Conservation (phyloP, 1,284 basidiomycete genomes). For the Termitomyces sp. region DNA sequence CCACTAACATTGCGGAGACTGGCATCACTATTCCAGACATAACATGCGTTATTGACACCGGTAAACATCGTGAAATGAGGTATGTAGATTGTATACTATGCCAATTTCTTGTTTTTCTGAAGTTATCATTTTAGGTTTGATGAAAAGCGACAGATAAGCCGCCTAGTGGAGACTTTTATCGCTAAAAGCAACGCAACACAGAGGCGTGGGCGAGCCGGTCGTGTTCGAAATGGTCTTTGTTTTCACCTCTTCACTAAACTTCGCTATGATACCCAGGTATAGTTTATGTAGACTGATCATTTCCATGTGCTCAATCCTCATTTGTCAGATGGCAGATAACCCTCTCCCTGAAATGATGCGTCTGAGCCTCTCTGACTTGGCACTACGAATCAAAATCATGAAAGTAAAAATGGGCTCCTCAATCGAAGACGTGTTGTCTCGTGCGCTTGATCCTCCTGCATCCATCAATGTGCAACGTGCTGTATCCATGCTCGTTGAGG, state of each 20-base stretch:
- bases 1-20: constrained; percentile 84
- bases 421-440: constrained; percentile 87
- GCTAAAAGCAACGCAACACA: constrained; percentile 94
- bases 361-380: constrained; percentile 90
- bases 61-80: constrained; percentile 93
- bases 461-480: constrained; percentile 89
- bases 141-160: constrained; percentile 95
- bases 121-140: constrained; percentile 65
- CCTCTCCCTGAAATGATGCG: constrained; percentile 96
- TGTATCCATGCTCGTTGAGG: constrained; percentile 87
- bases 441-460: constrained; percentile 88
- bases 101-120: neutral
- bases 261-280: constrained; percentile 73
- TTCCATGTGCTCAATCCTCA: constrained; percentile 11
- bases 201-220: constrained; percentile 85
- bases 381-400: constrained; percentile 96
- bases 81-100: constrained; percentile 26
- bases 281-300: constrained; percentile 27
- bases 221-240: constrained; percentile 87
- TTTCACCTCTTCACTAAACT: constrained; percentile 95
- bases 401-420: constrained; percentile 82
- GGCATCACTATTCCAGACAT: constrained; percentile 98
- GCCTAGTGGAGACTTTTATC: constrained; percentile 89
- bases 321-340: constrained; percentile 76
- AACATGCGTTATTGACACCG: constrained; percentile 95